phyloP scores from a whole-genome alignment of 805 yeast species.

The Kodamaea fukazawae region DNA sequence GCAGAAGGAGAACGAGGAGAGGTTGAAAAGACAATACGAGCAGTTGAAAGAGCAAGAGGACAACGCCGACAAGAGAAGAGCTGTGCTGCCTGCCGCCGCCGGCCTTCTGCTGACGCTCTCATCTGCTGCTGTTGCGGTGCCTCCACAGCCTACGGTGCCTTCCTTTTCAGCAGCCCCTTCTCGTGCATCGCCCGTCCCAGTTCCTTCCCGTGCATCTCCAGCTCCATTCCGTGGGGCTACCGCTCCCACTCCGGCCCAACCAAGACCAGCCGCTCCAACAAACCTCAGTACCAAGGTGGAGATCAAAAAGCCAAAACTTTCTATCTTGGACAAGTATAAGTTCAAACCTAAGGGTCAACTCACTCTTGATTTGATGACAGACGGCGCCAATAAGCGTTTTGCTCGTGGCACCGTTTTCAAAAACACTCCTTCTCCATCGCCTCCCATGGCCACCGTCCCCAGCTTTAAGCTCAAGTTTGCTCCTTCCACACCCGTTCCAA shows the following conservation, averaged over 20 bases:
- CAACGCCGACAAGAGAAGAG: too few species aligned
- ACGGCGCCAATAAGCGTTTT: constrained; percentile 15
- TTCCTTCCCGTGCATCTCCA: not conserved
- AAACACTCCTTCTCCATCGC: not conserved
- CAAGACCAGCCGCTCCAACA: not conserved
- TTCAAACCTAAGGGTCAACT: constrained; percentile 30
- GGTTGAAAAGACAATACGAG: constrained; percentile 18
- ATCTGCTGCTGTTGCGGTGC: not conserved
- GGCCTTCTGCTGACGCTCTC: not conserved
- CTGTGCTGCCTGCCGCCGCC: too few species aligned
- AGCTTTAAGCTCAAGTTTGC: constrained; percentile 4
- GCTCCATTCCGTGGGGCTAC: not conserved
- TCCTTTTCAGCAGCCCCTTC: not conserved
- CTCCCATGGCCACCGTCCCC: not conserved
- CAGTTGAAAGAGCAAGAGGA: constrained; percentile 11
- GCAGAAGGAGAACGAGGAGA: constrained; percentile 13
- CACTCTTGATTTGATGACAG: constrained; percentile 24
- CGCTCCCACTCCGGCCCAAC: not conserved
- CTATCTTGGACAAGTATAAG: constrained; percentile 43
- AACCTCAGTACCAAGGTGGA: constrained; percentile 28
- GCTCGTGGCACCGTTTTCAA: constrained; percentile 29
- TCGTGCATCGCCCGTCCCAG: constrained; percentile 1
- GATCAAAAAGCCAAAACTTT: constrained; percentile 36
- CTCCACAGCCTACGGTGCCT: not conserved
- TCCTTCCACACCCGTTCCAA: not conserved